These are phyloP conservation scores for Barnettozyma hawaiiensis DNA, from an alignment of 1,139 yeast species.

Conservation along the genomic window DNA sequence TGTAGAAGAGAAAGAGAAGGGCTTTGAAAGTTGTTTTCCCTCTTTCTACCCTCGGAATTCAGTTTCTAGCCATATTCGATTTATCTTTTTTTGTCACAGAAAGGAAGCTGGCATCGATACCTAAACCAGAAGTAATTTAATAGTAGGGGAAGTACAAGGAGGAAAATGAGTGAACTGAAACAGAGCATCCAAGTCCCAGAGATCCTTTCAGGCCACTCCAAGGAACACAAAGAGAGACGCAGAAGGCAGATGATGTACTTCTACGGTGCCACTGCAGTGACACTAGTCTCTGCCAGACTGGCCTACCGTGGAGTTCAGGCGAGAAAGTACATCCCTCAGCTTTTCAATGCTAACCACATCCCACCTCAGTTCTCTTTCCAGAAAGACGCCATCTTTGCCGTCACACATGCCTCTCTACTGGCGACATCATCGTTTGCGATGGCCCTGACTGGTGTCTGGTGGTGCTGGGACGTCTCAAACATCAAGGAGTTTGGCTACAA, in stretches of 20 bases:
- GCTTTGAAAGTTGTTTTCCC: no score
- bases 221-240: constrained; percentile 39
- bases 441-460: constrained; percentile 68
- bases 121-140: no score
- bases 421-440: constrained; percentile 71
- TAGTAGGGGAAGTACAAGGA: neutral
- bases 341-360: constrained; percentile 80
- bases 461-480: constrained; percentile 70
- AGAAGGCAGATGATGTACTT: constrained; percentile 69
- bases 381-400: constrained; percentile 83
- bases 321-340: constrained; percentile 68
- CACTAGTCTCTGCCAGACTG: constrained; percentile 66
- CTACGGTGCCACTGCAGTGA: constrained; percentile 64
- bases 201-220: constrained; percentile 13
- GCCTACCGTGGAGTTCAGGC: constrained; percentile 71
- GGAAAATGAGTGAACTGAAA: constrained; percentile 13
- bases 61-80: no score
- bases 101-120: no score
- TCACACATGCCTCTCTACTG: constrained; percentile 71
- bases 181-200: constrained; percentile 15
- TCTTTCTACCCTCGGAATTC: no score
- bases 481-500: constrained; percentile 67
- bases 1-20: no score
- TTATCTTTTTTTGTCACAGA: no score
- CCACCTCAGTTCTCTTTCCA: constrained; percentile 81